Base-by-base conservation (phyloP, 345 rosid genomes). In the Populus deltoides region DNA sequence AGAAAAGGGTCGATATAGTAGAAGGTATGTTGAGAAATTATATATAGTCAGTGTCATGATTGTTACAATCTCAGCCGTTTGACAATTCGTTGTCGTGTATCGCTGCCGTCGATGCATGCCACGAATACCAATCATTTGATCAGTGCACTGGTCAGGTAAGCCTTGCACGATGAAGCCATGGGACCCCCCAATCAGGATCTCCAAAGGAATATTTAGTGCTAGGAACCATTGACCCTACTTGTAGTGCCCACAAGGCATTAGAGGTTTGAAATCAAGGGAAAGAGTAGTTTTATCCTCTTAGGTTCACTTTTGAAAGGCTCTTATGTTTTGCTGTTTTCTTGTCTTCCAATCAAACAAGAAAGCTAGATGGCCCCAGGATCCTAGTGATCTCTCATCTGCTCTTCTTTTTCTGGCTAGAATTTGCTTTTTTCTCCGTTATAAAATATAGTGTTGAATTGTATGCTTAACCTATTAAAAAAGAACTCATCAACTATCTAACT, bases 321-420 rank as follows among this genome's bases (percentile, higher is more conserved):
- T 11, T 36, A 12, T 59, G 13, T 36, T 55, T 66, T 61, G 62
- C 25, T 24, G 67, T 66, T 66, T 13, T 69, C 75, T 66, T 49
- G 67, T 35, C 78, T 65, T 70, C 70, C 78, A 49, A 76, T 76
- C 77, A 41, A 25, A 71, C 63, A 75, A 27, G 78, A 41, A 61
- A 79, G 70, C 68, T 35, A 4, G 39, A 53, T 81, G 82, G 62
- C 63, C 41, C 72, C 85, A 80, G 15, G 16, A 53, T 67, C 47
- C 33, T 70, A 5, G 33, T 84, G 71, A 62, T 73, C 53, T 74
- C 45, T n/a, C 67, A 74, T 45, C 45, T 55, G 20, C 36, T 63
- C 83, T 49, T 41, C 35, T 18, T 25, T 68, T 78, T 29, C 68
- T 11, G 13, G 24, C 62, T 3, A 6, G 25, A 55, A 57, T 22